phyloP scores from a whole-genome alignment of 345 rosid species.

The Citropsis articulata region DNA sequence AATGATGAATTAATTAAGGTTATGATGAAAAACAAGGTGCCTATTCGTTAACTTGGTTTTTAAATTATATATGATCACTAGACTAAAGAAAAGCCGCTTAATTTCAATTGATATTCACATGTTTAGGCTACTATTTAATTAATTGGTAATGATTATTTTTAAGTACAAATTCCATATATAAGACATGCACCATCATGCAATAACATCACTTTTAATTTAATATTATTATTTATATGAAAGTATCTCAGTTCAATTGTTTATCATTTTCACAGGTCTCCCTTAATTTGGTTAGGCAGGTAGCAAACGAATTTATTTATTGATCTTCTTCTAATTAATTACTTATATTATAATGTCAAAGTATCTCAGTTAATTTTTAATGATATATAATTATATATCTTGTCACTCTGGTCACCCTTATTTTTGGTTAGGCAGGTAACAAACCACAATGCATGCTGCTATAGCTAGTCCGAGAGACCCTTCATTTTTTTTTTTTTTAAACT shows the following conservation, averaged over 20 bases:
- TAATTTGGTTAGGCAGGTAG: constrained; percentile 7
- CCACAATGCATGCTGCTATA: constrained; percentile 1
- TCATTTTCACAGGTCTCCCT: not conserved
- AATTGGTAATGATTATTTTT: not conserved
- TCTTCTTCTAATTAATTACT: not conserved
- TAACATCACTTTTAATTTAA: not conserved
- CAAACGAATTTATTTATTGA: not conserved
- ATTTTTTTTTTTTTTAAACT: too few species aligned
- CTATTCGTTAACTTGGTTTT: not conserved
- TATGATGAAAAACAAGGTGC: not conserved
- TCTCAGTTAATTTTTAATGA: not conserved
- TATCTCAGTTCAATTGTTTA: not conserved
- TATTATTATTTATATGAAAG: not conserved
- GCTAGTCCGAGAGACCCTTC: not conserved
- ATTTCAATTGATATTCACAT: not conserved
- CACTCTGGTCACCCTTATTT: not conserved
- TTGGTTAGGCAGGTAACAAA: constrained; percentile 6
- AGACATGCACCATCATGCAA: not conserved
- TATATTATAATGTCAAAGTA: not conserved
- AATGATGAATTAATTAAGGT: not conserved
- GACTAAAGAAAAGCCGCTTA: not conserved
- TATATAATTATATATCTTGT: not conserved
- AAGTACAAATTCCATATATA: not conserved
- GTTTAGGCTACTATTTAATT: not conserved
- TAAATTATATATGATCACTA: not conserved